Evolutionary conservation across 805 yeast genomes (phyloP).

Genomic region (Metschnikowia reukaufii): DNA sequence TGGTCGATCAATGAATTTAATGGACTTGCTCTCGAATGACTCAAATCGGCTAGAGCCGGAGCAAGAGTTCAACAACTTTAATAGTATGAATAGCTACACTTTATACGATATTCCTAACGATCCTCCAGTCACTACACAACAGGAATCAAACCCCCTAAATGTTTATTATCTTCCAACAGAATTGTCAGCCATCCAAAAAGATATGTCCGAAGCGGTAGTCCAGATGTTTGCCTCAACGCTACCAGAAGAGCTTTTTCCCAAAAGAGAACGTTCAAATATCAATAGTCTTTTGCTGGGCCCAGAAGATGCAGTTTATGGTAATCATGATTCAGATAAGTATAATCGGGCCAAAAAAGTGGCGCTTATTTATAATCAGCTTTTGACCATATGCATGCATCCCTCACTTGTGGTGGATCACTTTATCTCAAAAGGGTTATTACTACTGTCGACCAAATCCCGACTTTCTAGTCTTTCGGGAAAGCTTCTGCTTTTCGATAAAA

Average conservation of each 20-base stretch:
- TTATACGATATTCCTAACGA: conserved; percentile 2
- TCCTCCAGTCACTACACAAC: not conserved
- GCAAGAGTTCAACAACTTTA: conserved; percentile 4
- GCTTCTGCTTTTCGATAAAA: conserved; percentile 51
- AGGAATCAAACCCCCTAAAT: conserved; percentile 12
- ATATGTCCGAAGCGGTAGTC: conserved; percentile 33
- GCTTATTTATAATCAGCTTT: conserved; percentile 46
- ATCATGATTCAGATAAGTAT: not conserved
- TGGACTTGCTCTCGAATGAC: conserved; percentile 40
- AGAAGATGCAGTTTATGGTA: conserved; percentile 12
- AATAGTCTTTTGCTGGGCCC: conserved; percentile 33
- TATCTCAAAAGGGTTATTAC: conserved; percentile 65
- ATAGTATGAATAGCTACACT: not conserved
- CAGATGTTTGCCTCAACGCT: conserved; percentile 31
- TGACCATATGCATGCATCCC: conserved; percentile 62
- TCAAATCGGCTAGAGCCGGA: conserved; percentile 10
- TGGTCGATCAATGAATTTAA: conserved; percentile 32
- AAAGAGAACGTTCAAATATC: conserved; percentile 34
- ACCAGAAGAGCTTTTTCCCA: conserved; percentile 22
- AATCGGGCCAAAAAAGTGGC: conserved; percentile 23
- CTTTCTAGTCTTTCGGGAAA: conserved; percentile 59
- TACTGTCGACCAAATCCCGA: conserved; percentile 63
- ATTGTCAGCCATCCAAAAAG: conserved; percentile 35
- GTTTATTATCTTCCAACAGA: conserved; percentile 37
- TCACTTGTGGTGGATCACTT: conserved; percentile 73